Conservation (phyloP, 2,329 filamentous ascomycete genomes). For the Stenocarpella maydis region DNA sequence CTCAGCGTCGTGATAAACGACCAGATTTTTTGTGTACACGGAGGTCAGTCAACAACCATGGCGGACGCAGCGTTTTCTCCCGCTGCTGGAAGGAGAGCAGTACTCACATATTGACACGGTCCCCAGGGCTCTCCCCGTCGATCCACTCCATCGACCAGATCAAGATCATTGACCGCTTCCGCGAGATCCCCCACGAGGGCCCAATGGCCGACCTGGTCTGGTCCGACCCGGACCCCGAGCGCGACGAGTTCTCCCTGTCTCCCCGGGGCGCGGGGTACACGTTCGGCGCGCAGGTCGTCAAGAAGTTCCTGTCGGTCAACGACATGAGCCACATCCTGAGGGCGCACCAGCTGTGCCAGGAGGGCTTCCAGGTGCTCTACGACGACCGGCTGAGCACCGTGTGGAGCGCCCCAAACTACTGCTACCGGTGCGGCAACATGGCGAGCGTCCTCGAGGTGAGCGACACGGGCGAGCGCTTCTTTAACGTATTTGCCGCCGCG, state of each 20-base stretch:
- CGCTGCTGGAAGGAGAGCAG: neutral
- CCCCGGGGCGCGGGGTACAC: constrained; percentile 96
- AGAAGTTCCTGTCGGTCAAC: constrained; percentile 97
- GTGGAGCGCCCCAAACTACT: constrained; percentile 97
- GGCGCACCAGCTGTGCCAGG: constrained; percentile 98
- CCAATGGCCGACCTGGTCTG: constrained; percentile 99
- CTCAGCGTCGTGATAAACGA: constrained; percentile 98
- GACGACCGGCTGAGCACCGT: constrained; percentile 95
- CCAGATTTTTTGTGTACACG: constrained; percentile 98
- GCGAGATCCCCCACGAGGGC: constrained; percentile 97
- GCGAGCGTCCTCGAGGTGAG: constrained; percentile 96
- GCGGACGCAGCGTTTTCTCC: neutral
- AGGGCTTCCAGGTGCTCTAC: constrained; percentile 96
- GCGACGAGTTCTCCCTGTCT: constrained; percentile 94
- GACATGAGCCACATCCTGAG: constrained; percentile 97
- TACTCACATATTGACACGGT: neutral
- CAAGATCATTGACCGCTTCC: constrained; percentile 98
- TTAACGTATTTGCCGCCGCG: constrained; percentile 97
- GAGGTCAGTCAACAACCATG: constrained; percentile 61
- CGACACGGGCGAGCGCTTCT: constrained; percentile 90
- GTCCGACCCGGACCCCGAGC: constrained; percentile 97
- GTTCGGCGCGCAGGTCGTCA: constrained; percentile 96
- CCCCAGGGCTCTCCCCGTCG: constrained; percentile 77
- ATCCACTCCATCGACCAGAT: constrained; percentile 99
- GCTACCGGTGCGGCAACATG: constrained; percentile 95